These are phyloP conservation scores for Cryphonectria japonica DNA, from an alignment of 2,329 filamentous ascomycete species.

Conservation along the genomic window DNA sequence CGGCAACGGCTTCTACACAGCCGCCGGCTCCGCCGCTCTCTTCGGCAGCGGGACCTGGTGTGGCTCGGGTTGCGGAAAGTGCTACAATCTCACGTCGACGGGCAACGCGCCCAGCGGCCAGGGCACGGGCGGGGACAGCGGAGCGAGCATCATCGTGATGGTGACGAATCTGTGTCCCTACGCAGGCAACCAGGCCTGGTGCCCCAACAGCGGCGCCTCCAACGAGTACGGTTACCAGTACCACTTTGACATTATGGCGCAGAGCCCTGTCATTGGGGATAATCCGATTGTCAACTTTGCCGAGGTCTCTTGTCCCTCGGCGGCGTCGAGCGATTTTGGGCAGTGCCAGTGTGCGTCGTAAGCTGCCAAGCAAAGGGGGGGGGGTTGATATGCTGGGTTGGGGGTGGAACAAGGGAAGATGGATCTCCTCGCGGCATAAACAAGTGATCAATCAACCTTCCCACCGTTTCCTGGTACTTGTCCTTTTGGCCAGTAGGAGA, in stretches of 20 bases:
- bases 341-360: conserved; percentile 22
- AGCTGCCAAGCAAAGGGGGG: no score
- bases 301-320: conserved; percentile 14
- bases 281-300: conserved; percentile 22
- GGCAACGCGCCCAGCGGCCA: conserved; percentile 25
- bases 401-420: background rate
- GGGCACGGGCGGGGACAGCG: conserved; percentile 24
- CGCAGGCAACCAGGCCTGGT: conserved; percentile 42
- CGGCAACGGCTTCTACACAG: conserved; percentile 32
- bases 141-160: conserved; percentile 38
- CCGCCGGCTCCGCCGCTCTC: conserved; percentile 35
- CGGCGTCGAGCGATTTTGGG: conserved; percentile 3
- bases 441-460: no score
- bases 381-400: background rate
- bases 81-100: conserved; percentile 38
- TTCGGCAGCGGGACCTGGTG: conserved; percentile 35
- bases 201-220: conserved; percentile 33
- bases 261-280: conserved; percentile 15
- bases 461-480: no score
- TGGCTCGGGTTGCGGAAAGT: conserved; percentile 37
- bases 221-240: conserved; percentile 18
- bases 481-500: no score
- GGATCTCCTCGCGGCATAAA: no score
- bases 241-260: conserved; percentile 27
- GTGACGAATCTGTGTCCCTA: conserved; percentile 43